Percentiles rank a stretch among this genome's conserved stretches.
Evolutionary conservation across 2,329 filamentous ascomycete species (phyloP).

Genomic region (Arthrocladium fulminans): DNA sequence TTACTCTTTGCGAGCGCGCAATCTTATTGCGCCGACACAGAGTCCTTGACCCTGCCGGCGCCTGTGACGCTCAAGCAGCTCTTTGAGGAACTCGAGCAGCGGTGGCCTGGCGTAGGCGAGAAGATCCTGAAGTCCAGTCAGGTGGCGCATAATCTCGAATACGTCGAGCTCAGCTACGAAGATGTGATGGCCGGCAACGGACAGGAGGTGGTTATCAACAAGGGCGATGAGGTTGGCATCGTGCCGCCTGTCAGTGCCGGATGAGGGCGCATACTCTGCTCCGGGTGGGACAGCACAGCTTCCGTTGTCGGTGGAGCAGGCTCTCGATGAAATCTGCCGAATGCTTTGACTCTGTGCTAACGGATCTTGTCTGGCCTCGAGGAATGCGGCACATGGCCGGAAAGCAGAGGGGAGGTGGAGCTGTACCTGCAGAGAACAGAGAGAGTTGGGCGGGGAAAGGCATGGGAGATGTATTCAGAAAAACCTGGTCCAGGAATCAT

Average conservation of each 20-base stretch:
- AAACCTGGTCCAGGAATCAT: no score
- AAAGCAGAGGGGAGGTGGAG: no score
- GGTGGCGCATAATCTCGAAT: conserved; percentile 36
- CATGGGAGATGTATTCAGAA: no score
- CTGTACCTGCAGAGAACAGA: no score
- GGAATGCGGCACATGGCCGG: no score
- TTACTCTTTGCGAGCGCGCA: conserved; percentile 40
- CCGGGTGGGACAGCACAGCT: no score
- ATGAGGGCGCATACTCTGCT: no score
- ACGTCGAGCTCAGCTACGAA: conserved; percentile 31
- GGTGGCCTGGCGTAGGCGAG: conserved; percentile 34
- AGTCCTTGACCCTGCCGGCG: conserved; percentile 32
- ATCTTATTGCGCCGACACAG: conserved; percentile 32
- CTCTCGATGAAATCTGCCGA: no score
- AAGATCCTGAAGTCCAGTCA: conserved; percentile 34
- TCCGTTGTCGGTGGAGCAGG: no score
- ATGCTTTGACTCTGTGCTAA: no score
- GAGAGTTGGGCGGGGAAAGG: no score
- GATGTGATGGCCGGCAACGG: conserved; percentile 10
- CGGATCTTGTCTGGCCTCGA: no score
- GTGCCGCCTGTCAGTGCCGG: conserved; percentile 42
- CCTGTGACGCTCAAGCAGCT: conserved; percentile 32
- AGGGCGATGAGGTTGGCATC: conserved; percentile 36
- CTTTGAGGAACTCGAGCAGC: conserved; percentile 31
- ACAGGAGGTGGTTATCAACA: conserved; percentile 5